Conservation (phyloP, 768 basidiomycete genomes). For the Naganishia vaughanmartiniae region DNA sequence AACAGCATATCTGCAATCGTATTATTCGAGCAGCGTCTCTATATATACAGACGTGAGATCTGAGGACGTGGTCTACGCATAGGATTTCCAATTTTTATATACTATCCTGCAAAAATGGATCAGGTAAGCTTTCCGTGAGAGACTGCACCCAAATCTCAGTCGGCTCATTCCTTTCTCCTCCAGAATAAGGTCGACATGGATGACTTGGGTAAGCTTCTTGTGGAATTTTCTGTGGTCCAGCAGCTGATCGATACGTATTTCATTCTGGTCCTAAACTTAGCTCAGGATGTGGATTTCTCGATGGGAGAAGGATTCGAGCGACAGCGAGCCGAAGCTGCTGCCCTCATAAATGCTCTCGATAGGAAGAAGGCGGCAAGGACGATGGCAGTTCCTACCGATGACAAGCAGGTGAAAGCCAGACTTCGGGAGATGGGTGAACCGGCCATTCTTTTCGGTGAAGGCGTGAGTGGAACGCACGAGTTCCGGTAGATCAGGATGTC, state of each 20-base stretch:
- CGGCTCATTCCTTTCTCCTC: neutral
- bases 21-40: no score
- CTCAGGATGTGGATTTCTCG: constrained; percentile 34
- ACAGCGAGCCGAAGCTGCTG: constrained; percentile 60
- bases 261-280: constrained; percentile 39
- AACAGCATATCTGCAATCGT: no score
- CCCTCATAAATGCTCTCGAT: constrained; percentile 91
- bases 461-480: constrained; percentile 60
- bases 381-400: constrained; percentile 95
- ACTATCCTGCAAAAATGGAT: neutral
- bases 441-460: constrained; percentile 95
- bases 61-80: no score
- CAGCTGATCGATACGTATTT: neutral
- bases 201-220: constrained; percentile 6
- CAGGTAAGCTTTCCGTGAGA: constrained; percentile 1
- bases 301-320: constrained; percentile 49
- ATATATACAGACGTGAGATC: no score
- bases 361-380: constrained; percentile 90
- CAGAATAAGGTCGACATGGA: constrained; percentile 19
- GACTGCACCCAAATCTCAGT: neutral
- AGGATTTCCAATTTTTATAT: neutral
- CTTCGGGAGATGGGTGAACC: constrained; percentile 93
- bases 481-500: neutral
- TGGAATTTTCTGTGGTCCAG: neutral
- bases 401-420: constrained; percentile 82